phyloP scores from a whole-genome alignment of 2,329 filamentous ascomycete genomes.

The Massarina eburnea region DNA sequence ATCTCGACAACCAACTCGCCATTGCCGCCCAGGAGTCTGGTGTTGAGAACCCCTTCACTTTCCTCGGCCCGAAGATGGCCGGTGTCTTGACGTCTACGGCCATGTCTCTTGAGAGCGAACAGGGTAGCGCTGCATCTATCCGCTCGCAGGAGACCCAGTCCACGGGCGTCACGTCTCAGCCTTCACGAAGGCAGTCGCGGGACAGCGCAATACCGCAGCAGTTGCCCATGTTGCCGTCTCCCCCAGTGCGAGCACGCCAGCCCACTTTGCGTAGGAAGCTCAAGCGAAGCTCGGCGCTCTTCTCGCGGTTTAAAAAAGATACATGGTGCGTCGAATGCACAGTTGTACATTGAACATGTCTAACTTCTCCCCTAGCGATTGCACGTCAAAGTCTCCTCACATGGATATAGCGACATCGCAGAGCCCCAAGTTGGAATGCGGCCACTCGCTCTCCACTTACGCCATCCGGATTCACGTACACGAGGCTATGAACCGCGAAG shows the following conservation, averaged over 20 bases:
- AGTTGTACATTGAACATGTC: slow-evolving; percentile 4
- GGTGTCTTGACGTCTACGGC: slow-evolving; percentile 30
- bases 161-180: slow-evolving; percentile 35
- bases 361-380: slow-evolving; percentile 25
- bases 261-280: slow-evolving; percentile 16
- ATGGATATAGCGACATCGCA: slow-evolving; percentile 25
- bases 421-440: slow-evolving; percentile 31
- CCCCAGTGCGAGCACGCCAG: slow-evolving; percentile 17
- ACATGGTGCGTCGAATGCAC: slow-evolving; percentile 23
- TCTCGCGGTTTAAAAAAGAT: slow-evolving; percentile 37
- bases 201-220: slow-evolving; percentile 28
- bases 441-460: slow-evolving; percentile 31
- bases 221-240: slow-evolving; percentile 17
- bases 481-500: slow-evolving; percentile 35
- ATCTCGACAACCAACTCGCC: slow-evolving; percentile 31
- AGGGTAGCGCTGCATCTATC: slow-evolving; percentile 36
- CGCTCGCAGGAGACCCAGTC: slow-evolving; percentile 40
- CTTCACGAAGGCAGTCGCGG: slow-evolving; percentile 32
- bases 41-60: slow-evolving; percentile 33
- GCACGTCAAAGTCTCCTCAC: slow-evolving; percentile 28
- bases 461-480: slow-evolving; percentile 37
- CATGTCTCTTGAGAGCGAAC: slow-evolving; percentile 33
- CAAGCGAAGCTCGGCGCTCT: slow-evolving; percentile 32
- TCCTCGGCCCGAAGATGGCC: slow-evolving; percentile 14
- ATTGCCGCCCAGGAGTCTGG: slow-evolving; percentile 31